Base-by-base conservation (phyloP, 352 stramenopile genomes). In the Discostella stelligera region DNA sequence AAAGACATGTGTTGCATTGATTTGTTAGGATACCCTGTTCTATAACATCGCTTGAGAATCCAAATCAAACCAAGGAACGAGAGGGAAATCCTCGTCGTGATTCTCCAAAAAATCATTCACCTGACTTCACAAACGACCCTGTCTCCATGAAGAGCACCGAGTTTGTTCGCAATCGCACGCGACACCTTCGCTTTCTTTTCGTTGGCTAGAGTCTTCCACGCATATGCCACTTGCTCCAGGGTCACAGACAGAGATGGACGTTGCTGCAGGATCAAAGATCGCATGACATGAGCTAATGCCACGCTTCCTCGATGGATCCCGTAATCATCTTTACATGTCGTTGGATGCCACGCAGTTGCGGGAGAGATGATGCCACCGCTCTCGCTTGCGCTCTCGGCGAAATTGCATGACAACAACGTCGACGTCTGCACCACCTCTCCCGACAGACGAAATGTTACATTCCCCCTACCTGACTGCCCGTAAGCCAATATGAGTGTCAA, bases 101-200 rank as follows among this genome's bases (percentile, higher is more conserved):
- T 5, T 32, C 27, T 2, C 27, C 27, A 32, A 32, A 5, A 32
- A 32, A 2, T 32, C 5, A 32, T 5, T 32, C 5, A 72, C 65
- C 65, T 64, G 0, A 21, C 65, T 39, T 72, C 65, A 27, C 32
- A 55, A 72, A 72, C 65, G 23, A 72, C 20, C 37, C 58, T 41
- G 21, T 72, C 52, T 46, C 65, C 65, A 58, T 72, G 65, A n/a
- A 61, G 37, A 21, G 53, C 65, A 18, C 65, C 65, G 46, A 21
- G 18, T 53, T 21, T 21, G 18, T 53, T n/a, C 14, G 46, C 14
- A 20, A 21, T 20, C 46, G 18, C 14, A n/a, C 14, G 18, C 14
- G 46, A 53, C 18, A 20, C 18, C 46, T 21, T 53, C 46, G 18
- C 14, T 21, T n/a, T 21, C 14, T n/a, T 21, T n/a, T n/a, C 14